Evolutionary conservation across 2,329 filamentous ascomycete species (phyloP).

Genomic region (Huntiella abstrusa): DNA sequence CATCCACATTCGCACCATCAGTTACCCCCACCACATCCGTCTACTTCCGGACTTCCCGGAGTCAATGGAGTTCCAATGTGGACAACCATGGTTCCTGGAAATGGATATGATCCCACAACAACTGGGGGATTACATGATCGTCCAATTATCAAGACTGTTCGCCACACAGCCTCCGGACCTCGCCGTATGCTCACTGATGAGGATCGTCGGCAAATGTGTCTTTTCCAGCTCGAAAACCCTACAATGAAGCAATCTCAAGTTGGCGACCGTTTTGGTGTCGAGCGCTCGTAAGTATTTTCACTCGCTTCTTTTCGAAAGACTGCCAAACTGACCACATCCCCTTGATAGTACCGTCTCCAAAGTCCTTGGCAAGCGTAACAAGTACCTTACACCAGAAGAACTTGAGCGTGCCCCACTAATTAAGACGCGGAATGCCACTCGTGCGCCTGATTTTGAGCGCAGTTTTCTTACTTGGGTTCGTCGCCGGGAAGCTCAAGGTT

Average conservation of each 20-base stretch:
- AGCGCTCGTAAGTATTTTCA: constrained; percentile 56
- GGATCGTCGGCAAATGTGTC: constrained; percentile 81
- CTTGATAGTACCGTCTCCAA: constrained; percentile 82
- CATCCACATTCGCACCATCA: constrained; percentile 28
- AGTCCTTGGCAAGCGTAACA: constrained; percentile 83
- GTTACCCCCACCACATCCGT: neutral
- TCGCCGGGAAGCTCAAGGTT: constrained; percentile 60
- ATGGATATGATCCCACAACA: neutral
- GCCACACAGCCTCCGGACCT: constrained; percentile 49
- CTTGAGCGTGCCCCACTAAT: constrained; percentile 31
- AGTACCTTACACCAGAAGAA: constrained; percentile 71
- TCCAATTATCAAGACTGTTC: constrained; percentile 26
- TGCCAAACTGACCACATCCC: neutral
- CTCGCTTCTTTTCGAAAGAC: neutral
- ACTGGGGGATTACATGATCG: constrained; percentile 18
- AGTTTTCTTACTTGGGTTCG: constrained; percentile 74
- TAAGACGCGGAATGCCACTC: no score
- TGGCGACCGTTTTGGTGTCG: constrained; percentile 84
- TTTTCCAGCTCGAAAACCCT: constrained; percentile 80
- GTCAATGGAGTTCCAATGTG: no score
- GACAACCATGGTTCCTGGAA: neutral
- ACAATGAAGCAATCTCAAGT: constrained; percentile 91
- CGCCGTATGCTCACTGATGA: constrained; percentile 80
- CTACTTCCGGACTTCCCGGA: neutral
- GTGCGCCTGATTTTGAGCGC: constrained; percentile 64